A percentile compares a stretch with the other conserved stretches of the same genome.
Conservation (phyloP, 2,329 filamentous ascomycete species). For the Alternaria dauci region DNA sequence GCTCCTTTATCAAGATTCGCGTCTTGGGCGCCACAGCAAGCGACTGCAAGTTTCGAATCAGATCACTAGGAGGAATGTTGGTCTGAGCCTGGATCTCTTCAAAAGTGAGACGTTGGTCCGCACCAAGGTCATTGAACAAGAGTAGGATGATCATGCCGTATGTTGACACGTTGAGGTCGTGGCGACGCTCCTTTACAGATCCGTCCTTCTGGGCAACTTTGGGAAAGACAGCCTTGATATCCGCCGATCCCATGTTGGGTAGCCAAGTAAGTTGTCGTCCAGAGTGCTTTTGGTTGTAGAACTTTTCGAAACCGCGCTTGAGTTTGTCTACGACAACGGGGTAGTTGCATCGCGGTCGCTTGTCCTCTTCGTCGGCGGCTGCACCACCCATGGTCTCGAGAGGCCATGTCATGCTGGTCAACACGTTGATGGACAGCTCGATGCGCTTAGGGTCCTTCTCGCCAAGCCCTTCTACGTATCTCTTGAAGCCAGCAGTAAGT, state of each 20-base stretch:
- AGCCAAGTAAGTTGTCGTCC: constrained; percentile 90
- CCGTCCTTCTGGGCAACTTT: constrained; percentile 75
- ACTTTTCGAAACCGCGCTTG: constrained; percentile 86
- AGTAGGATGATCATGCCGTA: constrained; percentile 90
- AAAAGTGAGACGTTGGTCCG: constrained; percentile 62
- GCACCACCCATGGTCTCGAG: constrained; percentile 79
- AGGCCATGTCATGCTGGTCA: constrained; percentile 96
- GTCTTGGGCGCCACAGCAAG: constrained; percentile 85
- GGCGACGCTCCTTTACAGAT: constrained; percentile 71
- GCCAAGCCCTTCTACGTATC: constrained; percentile 69
- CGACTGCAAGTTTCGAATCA: constrained; percentile 80
- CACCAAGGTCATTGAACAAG: constrained; percentile 81
- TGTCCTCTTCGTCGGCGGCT: constrained; percentile 59
- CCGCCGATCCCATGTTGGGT: constrained; percentile 78
- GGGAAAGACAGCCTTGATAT: constrained; percentile 82
- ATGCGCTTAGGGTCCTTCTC: constrained; percentile 68
- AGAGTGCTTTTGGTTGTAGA: constrained; percentile 86
- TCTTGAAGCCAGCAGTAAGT: constrained; percentile 78
- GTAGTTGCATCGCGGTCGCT: constrained; percentile 70
- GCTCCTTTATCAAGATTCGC: constrained; percentile 80
- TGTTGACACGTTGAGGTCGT: constrained; percentile 91
- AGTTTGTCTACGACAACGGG: constrained; percentile 76
- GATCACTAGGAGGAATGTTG: constrained; percentile 76
- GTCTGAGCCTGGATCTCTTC: constrained; percentile 86
- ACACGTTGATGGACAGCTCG: constrained; percentile 82